Conservation (phyloP, 805 yeast genomes). For the Barnettozyma vustinii region DNA sequence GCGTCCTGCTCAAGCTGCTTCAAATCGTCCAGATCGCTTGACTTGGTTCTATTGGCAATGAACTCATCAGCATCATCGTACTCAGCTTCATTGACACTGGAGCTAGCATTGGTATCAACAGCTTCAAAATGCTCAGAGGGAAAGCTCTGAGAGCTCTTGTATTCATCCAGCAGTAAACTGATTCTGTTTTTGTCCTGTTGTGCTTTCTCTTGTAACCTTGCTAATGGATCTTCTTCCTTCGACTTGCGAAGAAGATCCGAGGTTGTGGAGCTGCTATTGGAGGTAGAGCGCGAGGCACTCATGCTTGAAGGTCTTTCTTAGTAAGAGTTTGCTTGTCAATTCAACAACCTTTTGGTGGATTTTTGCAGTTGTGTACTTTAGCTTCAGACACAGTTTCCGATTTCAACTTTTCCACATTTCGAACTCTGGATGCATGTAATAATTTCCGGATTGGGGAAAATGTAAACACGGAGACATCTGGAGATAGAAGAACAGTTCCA, state of each 20-base stretch:
- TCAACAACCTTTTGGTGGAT: not conserved
- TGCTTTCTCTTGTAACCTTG: constrained; percentile 1
- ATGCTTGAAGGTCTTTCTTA: not conserved
- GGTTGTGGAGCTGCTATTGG: constrained; percentile 2
- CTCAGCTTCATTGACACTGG: constrained; percentile 1
- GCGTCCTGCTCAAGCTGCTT: not conserved
- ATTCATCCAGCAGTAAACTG: constrained; percentile 4
- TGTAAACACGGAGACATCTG: constrained; percentile 1
- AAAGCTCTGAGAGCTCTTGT: not conserved
- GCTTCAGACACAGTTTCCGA: not conserved
- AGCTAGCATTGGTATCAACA: not conserved
- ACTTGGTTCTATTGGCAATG: constrained; percentile 6
- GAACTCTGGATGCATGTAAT: constrained; percentile 1
- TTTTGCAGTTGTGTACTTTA: not conserved
- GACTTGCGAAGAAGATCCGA: constrained; percentile 7
- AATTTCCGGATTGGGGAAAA: constrained; percentile 7
- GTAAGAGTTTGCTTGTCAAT: not conserved
- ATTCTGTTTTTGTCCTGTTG: constrained; percentile 7
- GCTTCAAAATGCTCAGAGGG: not conserved
- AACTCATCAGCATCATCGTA: constrained; percentile 14
- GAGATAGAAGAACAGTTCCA: not conserved
- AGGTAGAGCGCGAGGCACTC: not conserved
- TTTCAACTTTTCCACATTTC: not conserved
- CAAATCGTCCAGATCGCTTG: not conserved
- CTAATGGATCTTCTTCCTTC: not conserved